These are phyloP conservation scores for Populus alba DNA, from an alignment of 345 rosid genomes.

Conservation along the genomic window DNA sequence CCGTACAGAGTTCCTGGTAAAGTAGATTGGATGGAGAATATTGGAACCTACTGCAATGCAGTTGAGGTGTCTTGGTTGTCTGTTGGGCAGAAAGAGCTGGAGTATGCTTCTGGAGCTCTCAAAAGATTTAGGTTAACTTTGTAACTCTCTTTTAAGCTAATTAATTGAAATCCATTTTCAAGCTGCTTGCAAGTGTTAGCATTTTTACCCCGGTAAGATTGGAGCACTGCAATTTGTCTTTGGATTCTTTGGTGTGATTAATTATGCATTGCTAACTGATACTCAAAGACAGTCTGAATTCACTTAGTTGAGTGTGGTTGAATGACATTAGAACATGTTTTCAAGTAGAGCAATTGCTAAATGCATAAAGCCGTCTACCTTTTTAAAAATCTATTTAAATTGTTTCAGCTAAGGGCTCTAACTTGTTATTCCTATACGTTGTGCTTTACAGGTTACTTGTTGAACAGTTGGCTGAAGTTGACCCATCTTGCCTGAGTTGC, in stretches of 20 bases:
- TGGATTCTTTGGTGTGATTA: background rate
- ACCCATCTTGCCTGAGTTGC: slow-evolving; percentile 65
- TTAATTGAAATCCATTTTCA: background rate
- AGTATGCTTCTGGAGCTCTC: slow-evolving; percentile 91
- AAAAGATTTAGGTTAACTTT: slow-evolving; percentile 65
- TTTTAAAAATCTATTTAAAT: background rate
- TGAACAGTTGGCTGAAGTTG: slow-evolving; percentile 78
- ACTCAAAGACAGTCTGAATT: background rate
- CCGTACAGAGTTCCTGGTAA: slow-evolving; percentile 83
- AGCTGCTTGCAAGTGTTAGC: background rate
- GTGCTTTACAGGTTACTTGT: slow-evolving; percentile 63
- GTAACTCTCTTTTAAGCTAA: slow-evolving; percentile 3
- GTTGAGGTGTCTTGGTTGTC: slow-evolving; percentile 96
- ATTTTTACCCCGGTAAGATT: background rate
- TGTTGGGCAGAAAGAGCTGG: slow-evolving; percentile 88
- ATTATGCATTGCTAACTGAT: background rate
- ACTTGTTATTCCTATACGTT: background rate
- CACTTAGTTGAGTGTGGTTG: background rate
- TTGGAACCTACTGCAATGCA: slow-evolving; percentile 59
- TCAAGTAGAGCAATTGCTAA: background rate
- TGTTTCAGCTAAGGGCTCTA: background rate
- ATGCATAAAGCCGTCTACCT: background rate
- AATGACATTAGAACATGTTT: background rate
- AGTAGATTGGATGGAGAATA: slow-evolving; percentile 76
- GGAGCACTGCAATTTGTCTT: background rate